These are phyloP conservation scores for Alloteropsis semialata DNA, from an alignment of 176 grass and related monocot species.

Conservation along the genomic window DNA sequence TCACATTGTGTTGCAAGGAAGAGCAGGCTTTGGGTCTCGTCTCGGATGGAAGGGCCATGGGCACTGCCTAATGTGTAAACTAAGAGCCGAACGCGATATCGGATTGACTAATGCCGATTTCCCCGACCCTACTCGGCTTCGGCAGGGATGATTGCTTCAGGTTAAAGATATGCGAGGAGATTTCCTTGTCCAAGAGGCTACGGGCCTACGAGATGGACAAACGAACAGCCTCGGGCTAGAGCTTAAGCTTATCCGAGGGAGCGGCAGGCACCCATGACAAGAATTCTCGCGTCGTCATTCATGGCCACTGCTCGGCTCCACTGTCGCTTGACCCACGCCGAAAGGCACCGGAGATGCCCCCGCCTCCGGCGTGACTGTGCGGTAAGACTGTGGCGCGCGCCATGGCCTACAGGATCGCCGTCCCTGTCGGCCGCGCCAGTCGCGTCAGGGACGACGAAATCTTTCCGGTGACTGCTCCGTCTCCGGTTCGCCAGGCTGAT, in stretches of 20 bases:
- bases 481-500: neutral
- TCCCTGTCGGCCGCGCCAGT: constrained; percentile 18
- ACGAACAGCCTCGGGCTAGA: neutral
- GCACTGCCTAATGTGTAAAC: neutral
- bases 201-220: constrained; percentile 21
- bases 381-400: neutral
- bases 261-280: neutral
- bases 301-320: neutral
- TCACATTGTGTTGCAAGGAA: neutral
- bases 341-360: neutral
- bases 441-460: neutral
- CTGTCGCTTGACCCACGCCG: constrained; percentile 6
- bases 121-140: neutral
- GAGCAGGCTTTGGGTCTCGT: neutral
- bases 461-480: constrained; percentile 6
- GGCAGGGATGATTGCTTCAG: neutral
- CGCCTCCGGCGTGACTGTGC: neutral
- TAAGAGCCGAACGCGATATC: neutral
- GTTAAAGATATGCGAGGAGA: neutral
- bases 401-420: neutral
- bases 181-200: neutral
- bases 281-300: neutral
- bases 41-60: neutral
- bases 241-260: neutral
- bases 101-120: neutral